Evolutionary conservation across 192 early-diverging fungal genomes (phyloP).

Genomic region (Kickxella alabastrina): DNA sequence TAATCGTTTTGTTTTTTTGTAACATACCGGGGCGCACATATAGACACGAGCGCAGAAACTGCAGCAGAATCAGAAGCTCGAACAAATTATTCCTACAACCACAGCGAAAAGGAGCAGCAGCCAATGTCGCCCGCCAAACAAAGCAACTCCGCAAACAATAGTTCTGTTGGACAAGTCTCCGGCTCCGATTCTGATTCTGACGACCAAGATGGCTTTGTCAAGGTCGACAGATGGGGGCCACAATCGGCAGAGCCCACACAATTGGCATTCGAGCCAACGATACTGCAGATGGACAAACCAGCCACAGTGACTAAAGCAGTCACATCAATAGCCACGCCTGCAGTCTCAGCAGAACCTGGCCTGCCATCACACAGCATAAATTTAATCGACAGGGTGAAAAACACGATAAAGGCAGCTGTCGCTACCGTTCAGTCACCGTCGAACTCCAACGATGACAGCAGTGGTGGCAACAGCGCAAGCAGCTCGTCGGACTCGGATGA

Average conservation of each 20-base stretch:
- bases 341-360: background rate
- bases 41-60: too few relatives aligned
- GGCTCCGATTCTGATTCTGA: constrained; percentile 28
- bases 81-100: too few relatives aligned
- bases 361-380: constrained; percentile 2
- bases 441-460: too few relatives aligned
- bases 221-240: constrained; percentile 36
- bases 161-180: too few relatives aligned
- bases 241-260: constrained; percentile 16
- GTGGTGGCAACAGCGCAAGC: too few relatives aligned
- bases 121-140: too few relatives aligned
- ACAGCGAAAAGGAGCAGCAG: too few relatives aligned
- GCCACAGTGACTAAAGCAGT: background rate
- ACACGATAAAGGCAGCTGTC: constrained; percentile 22
- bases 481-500: constrained; percentile 36
- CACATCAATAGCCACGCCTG: background rate
- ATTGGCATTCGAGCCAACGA: constrained; percentile 34
- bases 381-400: constrained; percentile 20
- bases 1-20: too few relatives aligned
- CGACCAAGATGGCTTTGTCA: constrained; percentile 48
- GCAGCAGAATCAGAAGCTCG: too few relatives aligned
- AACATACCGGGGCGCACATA: too few relatives aligned
- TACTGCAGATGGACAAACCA: constrained; percentile 1
- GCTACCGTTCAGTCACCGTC: too few relatives aligned
- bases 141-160: too few relatives aligned